Percentiles rank a stretch among this genome's conserved stretches.
Evolutionary conservation across 306 rosid genomes (phyloP).

Genomic region (Lathyrus oleraceus): DNA sequence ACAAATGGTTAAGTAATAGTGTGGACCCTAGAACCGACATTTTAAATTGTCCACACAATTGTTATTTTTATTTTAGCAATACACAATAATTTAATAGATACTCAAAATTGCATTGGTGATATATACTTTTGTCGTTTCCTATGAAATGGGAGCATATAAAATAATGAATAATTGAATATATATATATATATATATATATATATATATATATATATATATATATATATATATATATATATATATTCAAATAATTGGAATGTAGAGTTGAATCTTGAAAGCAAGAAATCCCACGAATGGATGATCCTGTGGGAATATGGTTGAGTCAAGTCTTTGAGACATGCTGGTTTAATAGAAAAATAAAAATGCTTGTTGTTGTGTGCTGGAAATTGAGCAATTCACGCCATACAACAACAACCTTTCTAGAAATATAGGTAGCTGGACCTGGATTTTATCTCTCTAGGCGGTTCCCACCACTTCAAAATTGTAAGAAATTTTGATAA

Average conservation of each 20-base stretch:
- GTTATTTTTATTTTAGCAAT: too few species aligned
- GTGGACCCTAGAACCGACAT: constrained; percentile 32
- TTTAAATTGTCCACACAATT: constrained; percentile 22
- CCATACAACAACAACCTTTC: constrained; percentile 13
- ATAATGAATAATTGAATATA: constrained; percentile 26
- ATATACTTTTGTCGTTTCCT: constrained; percentile 32
- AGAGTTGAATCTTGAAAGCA: constrained; percentile 31
- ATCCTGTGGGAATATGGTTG: constrained; percentile 35
- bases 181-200: background rate
- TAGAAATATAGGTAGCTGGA: constrained; percentile 25
- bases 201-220: background rate
- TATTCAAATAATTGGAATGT: constrained; percentile 16
- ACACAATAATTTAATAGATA: constrained; percentile 22
- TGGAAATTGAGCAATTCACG: constrained; percentile 18
- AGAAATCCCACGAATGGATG: constrained; percentile 27
- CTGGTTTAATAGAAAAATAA: background rate
- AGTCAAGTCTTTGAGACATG: constrained; percentile 27
- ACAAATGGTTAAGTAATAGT: background rate
- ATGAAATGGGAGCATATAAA: constrained; percentile 28
- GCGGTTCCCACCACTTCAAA: constrained; percentile 31
- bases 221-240: background rate
- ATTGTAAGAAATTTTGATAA: background rate
- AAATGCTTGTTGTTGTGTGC: constrained; percentile 23
- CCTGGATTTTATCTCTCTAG: constrained; percentile 5
- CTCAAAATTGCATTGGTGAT: constrained; percentile 13